phyloP scores from a whole-genome alignment of 768 basidiomycete species.

The Harrya chromipes region DNA sequence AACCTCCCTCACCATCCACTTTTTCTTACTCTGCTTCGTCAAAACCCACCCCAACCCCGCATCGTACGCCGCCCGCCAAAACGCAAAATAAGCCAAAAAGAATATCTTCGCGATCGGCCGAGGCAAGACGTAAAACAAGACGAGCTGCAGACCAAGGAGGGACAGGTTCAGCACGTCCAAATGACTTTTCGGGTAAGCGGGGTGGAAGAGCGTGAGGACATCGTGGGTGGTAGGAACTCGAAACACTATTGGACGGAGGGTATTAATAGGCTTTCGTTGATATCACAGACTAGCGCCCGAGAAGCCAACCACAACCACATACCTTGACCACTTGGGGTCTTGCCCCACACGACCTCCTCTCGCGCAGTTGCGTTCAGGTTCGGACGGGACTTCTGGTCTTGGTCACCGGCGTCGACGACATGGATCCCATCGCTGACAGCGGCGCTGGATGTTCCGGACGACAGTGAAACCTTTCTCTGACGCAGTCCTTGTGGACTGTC shows the following conservation, averaged over 20 bases:
- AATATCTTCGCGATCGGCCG: conserved; percentile 54
- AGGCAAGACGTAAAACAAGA: conserved; percentile 69
- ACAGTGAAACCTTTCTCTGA: conserved; percentile 15
- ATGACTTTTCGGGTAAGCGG: conserved; percentile 81
- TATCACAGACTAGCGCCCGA: background rate
- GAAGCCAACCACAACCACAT: conserved; percentile 11
- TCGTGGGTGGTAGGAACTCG: conserved; percentile 91
- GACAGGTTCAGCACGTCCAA: conserved; percentile 84
- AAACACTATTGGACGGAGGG: conserved; percentile 59
- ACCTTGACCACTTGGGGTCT: conserved; percentile 82
- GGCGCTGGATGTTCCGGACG: background rate
- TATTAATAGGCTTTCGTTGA: background rate
- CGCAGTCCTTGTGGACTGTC: conserved; percentile 22
- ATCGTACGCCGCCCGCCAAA: conserved; percentile 93
- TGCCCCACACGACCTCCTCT: conserved; percentile 82
- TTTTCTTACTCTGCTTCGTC: conserved; percentile 92
- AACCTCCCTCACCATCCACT: conserved; percentile 86
- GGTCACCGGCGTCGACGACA: conserved; percentile 4
- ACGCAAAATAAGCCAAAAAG: conserved; percentile 87
- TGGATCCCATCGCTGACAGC: background rate
- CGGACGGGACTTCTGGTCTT: conserved; percentile 10
- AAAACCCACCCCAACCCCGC: conserved; percentile 91
- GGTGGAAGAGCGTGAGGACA: conserved; percentile 84
- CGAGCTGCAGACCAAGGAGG: conserved; percentile 71
- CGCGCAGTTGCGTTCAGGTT: background rate